phyloP scores from a whole-genome alignment of 2,329 filamentous ascomycete species.

The Emergomyces pasteurianus region DNA sequence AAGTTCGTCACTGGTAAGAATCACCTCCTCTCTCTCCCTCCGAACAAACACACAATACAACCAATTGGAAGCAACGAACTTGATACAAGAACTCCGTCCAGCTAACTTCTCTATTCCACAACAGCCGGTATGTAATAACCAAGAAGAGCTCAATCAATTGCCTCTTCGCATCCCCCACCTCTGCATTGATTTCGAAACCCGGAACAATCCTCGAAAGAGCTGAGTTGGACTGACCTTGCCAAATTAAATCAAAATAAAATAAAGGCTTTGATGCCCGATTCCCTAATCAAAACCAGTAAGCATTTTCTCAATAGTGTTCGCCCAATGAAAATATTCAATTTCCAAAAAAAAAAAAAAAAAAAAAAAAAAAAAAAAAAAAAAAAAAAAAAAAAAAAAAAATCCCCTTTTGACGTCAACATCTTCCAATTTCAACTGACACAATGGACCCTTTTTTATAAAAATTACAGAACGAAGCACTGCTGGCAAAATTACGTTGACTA shows the following conservation, averaged over 20 bases:
- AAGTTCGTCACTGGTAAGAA: slow-evolving; percentile 97
- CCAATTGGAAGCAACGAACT: slow-evolving; percentile 7
- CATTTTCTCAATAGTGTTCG: background rate
- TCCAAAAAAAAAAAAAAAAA: too few species aligned
- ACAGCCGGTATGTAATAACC: slow-evolving; percentile 37
- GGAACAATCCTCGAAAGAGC: background rate
- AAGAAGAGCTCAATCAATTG: background rate
- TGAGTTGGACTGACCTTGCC: background rate
- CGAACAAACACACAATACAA: slow-evolving; percentile 6
- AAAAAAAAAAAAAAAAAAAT: too few species aligned
- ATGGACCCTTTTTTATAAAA: slow-evolving; percentile 1
- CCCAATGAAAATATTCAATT: background rate
- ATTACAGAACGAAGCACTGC: slow-evolving; percentile 82
- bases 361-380: too few species aligned
- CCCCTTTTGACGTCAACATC: background rate
- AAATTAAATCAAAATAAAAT: slow-evolving; percentile 30
- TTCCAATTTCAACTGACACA: background rate
- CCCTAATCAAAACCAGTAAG: slow-evolving; percentile 74
- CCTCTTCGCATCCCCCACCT: background rate
- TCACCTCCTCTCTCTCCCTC: slow-evolving; percentile 13
- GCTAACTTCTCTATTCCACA: slow-evolving; percentile 4
- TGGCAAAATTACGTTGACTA: slow-evolving; percentile 99
- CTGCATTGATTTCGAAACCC: background rate
- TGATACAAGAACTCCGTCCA: slow-evolving; percentile 12
- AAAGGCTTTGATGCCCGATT: slow-evolving; percentile 93